Conservation (phyloP, 2,329 filamentous ascomycete species). For the Diaporthe destruens region DNA sequence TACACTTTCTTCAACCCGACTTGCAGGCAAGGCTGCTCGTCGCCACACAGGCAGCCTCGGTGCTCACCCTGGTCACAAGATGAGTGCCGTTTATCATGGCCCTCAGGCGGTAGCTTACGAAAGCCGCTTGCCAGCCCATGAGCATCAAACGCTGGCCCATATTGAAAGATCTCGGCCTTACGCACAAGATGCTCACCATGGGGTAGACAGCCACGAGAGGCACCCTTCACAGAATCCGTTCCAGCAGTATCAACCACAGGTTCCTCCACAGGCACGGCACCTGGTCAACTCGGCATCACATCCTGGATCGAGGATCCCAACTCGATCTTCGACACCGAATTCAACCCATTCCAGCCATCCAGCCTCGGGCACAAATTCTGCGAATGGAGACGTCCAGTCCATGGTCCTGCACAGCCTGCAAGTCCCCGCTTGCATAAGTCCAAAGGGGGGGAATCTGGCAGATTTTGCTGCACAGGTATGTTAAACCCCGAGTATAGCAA, state of each 20-base stretch:
- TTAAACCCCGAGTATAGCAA: constrained; percentile 29
- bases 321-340: constrained; percentile 55
- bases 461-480: constrained; percentile 86
- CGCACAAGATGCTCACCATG: constrained; percentile 30
- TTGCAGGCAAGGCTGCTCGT: constrained; percentile 7
- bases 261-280: constrained; percentile 26
- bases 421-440: constrained; percentile 81
- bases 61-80: constrained; percentile 28
- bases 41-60: constrained; percentile 14
- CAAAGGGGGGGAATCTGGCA: constrained; percentile 79
- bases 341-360: constrained; percentile 49
- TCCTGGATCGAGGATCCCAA: constrained; percentile 50
- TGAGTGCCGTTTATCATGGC: constrained; percentile 41
- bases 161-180: constrained; percentile 37
- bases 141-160: constrained; percentile 35
- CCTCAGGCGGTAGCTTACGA: constrained; percentile 41
- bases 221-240: constrained; percentile 32
- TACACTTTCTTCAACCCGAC: constrained; percentile 6
- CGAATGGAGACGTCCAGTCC: constrained; percentile 56
- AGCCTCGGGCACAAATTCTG: constrained; percentile 49
- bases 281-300: constrained; percentile 26
- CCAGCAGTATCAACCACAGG: constrained; percentile 37
- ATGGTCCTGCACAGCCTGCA: constrained; percentile 73
- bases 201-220: constrained; percentile 35
- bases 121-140: constrained; percentile 29